Base-by-base conservation (phyloP, 1,284 basidiomycete species). In the Trichosporon asahii region DNA sequence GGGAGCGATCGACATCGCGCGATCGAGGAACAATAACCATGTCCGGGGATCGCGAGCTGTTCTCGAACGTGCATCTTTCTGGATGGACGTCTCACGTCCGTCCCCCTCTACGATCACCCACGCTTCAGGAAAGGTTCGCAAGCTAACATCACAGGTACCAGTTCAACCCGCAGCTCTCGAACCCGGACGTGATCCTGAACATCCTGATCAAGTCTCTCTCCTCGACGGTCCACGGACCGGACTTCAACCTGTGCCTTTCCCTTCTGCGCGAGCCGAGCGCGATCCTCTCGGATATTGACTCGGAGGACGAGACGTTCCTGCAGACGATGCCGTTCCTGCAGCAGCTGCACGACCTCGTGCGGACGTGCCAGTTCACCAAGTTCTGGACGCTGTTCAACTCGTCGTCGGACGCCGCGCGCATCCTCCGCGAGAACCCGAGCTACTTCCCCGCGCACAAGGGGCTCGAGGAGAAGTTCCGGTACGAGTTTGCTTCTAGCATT, bases 161-260 rank as follows among this genome's bases (percentile, higher is more conserved):
- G 82, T 98, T 98, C 86, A 98, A 98, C 85, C 90, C 93, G 21
- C 89, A 92, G 81, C 88, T 96, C 60, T 93, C 93, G 85, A 95
- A 95, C 85, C 90, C 93, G 8, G 93, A 95, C 78, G 91, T 95
- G 23, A 91, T 95, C 76, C 87, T 96, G 84, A 93, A 96, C 86
- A 93, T 98, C 82, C 91, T 98, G 79, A 88, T 95, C 83, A 97
- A 98, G 87, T 88, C 94, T 23, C 88, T 98, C 68, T 90, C 91
- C 33, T 91, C 93, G 49, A 89, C 92, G 66, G 93, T 95, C 72
- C 80, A 83, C 65, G 83, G 82, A 64, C 84, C 85, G 3, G 95
- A 98, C 82, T 98, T 95, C 85, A 92, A 91, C 81, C 91, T 98
- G 71, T 96, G 93, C 80, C 88, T 96, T 74, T 92, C 94, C 44